These are phyloP conservation scores for Dillenia turbinata DNA, from an alignment of 164 flowering plant species.

Conservation along the genomic window DNA sequence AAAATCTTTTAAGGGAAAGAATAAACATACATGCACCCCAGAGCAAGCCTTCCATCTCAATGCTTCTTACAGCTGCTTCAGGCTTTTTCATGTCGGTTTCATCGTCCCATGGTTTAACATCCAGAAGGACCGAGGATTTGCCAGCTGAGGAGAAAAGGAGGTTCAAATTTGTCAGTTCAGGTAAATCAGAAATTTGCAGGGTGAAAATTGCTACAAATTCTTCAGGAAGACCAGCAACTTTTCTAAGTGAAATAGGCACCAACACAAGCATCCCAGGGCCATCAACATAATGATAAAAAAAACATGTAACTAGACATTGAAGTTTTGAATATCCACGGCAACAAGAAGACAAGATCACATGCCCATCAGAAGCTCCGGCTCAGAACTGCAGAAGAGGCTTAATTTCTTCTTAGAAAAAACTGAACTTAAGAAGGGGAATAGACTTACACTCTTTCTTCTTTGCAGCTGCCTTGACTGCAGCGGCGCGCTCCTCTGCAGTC, in stretches of 20 bases:
- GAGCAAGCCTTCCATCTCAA: slow-evolving; percentile 17
- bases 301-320: no score
- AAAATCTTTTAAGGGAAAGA: neutral
- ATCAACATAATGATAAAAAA: no score
- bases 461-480: slow-evolving; percentile 67
- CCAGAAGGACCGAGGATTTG: slow-evolving; percentile 68
- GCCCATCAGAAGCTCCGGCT: neutral
- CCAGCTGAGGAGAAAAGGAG: slow-evolving; percentile 49
- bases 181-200: neutral
- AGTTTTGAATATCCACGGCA: no score
- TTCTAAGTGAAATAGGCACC: no score
- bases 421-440: neutral
- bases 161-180: neutral
- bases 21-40: slow-evolving; percentile 77
- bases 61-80: slow-evolving; percentile 15
- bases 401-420: no score
- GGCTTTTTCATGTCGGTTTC: slow-evolving; percentile 22
- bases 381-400: no score
- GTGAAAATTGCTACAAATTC: neutral
- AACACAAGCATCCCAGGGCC: no score
- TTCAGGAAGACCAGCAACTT: neutral
- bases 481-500: slow-evolving; percentile 91
- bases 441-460: slow-evolving; percentile 92
- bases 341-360: neutral
- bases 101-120: slow-evolving; percentile 23